Evolutionary conservation across 805 yeast species (phyloP), one percentile per base, ranked within the genome.

Genomic region (Candida easanensis): DNA sequence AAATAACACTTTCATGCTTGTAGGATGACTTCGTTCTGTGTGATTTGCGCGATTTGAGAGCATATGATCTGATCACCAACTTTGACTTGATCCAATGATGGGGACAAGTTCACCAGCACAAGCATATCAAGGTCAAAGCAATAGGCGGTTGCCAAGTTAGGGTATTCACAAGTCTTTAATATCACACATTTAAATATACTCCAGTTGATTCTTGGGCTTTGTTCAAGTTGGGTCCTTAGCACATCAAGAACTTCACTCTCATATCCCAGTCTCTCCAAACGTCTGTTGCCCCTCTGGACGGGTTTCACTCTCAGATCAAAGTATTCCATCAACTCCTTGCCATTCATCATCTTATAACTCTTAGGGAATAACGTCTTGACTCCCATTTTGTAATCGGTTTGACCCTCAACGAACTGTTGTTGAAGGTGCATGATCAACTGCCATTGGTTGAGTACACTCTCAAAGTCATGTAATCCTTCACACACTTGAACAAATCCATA

Each of bases 21-120:
- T 38, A 46, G 23, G 8, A 46, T 25, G n/a, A 43, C 21, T n/a
- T 40, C 36, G 16, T 32, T 25, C 17, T 31, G 36, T 19, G 49
- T 42, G n/a, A 43, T 39, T 13, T 37, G 27, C 4, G 40, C 39
- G n/a, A 48, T 39, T 33, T 23, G 37, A 15, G 42, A 42, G 21
- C 52, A 49, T 22, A 49, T 45, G 23, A 49, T 35, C 34, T 49
- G 52, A 19, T 49, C 52, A 10, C 52, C 52, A 18, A 46, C 33
- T 11, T 30, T 37, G 18, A 45, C 52, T 14, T 40, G 35, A 7
- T 26, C 14, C 5, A 45, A 31, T 11, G 40, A 44, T 5, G 39
- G 22, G 3, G 49, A 36, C 4, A 49, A 35, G 3, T 33, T 27
- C 2, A 49, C 41, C 5, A 40, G 30, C 6, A 45, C 45, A 4